phyloP scores from a whole-genome alignment of 345 rosid genomes.

The Excoecaria agallocha region DNA sequence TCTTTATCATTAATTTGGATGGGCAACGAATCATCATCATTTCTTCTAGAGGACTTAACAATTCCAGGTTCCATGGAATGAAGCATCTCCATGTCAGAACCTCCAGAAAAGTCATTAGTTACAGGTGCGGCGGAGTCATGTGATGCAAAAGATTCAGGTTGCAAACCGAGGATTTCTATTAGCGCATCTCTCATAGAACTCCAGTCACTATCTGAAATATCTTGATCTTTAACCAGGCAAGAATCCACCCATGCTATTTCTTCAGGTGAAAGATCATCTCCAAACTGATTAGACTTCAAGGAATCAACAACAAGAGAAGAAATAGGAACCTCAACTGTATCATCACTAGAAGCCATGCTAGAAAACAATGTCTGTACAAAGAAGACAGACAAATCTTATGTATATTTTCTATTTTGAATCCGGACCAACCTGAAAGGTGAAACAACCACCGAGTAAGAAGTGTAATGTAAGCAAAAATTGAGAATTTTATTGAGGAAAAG shows the following conservation, averaged over 20 bases:
- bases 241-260: conserved; percentile 72
- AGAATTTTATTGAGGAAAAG: neutral
- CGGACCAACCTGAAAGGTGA: neutral
- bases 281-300: conserved; percentile 20
- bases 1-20: conserved; percentile 12
- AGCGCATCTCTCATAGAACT: conserved; percentile 51
- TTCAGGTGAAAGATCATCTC: conserved; percentile 46
- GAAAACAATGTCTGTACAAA: conserved; percentile 11
- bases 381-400: neutral
- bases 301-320: conserved; percentile 29
- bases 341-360: conserved; percentile 32
- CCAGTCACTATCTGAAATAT: conserved; percentile 44
- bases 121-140: conserved; percentile 24
- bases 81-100: conserved; percentile 23
- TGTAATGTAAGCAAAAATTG: neutral
- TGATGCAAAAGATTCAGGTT: conserved; percentile 29
- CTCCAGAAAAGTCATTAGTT: conserved; percentile 15
- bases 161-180: conserved; percentile 43
- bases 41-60: conserved; percentile 6
- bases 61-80: conserved; percentile 13
- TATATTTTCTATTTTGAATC: neutral
- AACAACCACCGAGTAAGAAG: neutral
- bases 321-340: conserved; percentile 21
- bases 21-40: neutral
- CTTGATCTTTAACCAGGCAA: conserved; percentile 50